Evolutionary conservation across 2,329 filamentous ascomycete genomes (phyloP).

Genomic region (Chaetomium sp.): DNA sequence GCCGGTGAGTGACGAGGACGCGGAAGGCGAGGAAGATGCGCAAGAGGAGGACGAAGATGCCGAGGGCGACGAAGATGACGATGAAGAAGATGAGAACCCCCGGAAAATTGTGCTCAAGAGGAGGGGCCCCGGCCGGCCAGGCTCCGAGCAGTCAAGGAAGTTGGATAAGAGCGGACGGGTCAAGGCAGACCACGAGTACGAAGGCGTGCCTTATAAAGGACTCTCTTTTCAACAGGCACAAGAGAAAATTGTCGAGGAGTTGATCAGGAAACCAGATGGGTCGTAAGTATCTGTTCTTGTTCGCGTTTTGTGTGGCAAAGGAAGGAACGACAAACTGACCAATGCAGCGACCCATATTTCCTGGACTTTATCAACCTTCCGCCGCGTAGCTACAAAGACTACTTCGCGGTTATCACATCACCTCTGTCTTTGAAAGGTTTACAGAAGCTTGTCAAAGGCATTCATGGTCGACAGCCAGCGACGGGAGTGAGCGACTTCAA

Average conservation of each 20-base stretch:
- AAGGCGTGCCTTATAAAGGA: constrained; percentile 58
- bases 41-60: constrained; percentile 26
- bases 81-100: constrained; percentile 23
- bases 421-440: constrained; percentile 73
- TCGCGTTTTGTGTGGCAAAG: constrained; percentile 10
- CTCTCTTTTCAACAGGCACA: constrained; percentile 79
- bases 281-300: constrained; percentile 39
- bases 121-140: constrained; percentile 29
- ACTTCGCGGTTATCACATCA: constrained; percentile 76
- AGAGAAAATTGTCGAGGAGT: constrained; percentile 72
- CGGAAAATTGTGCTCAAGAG: constrained; percentile 22
- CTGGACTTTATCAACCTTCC: constrained; percentile 74
- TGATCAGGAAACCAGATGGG: constrained; percentile 62
- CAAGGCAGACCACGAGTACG: constrained; percentile 48
- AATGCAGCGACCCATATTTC: constrained; percentile 56
- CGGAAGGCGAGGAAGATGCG: constrained; percentile 28
- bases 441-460: constrained; percentile 69
- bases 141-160: constrained; percentile 28
- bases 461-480: constrained; percentile 59
- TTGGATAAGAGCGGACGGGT: constrained; percentile 24
- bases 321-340: constrained; percentile 27
- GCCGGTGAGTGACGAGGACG: constrained; percentile 27
- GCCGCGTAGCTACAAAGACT: constrained; percentile 69
- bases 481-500: constrained; percentile 65
- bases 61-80: constrained; percentile 27